Evolutionary conservation across 805 yeast genomes (phyloP).

Genomic region (Monosporozyma aquatica): DNA sequence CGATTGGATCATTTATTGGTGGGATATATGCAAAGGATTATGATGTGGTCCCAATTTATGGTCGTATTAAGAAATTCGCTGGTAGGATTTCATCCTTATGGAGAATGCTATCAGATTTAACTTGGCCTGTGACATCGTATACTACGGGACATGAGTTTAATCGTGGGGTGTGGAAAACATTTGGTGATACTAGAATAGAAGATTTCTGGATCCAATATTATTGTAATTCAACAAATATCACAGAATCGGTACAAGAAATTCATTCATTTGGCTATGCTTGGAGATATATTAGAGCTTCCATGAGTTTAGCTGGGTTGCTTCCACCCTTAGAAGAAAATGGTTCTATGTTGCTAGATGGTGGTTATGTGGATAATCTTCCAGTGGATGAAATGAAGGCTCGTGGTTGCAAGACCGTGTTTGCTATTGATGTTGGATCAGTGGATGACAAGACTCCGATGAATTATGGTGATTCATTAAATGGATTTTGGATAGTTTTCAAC

Average conservation of each 20-base stretch:
- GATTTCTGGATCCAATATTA: constrained; percentile 90
- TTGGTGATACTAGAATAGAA: constrained; percentile 87
- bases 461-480: constrained; percentile 89
- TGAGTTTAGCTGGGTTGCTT: constrained; percentile 88
- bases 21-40: constrained; percentile 91
- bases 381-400: constrained; percentile 84
- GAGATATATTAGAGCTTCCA: constrained; percentile 91
- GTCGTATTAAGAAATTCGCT: constrained; percentile 79
- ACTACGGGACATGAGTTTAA: constrained; percentile 97
- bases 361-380: constrained; percentile 88
- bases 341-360: constrained; percentile 90
- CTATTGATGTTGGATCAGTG: constrained; percentile 92
- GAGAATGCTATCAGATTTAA: constrained; percentile 76
- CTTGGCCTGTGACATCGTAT: constrained; percentile 89
- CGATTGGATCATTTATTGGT: constrained; percentile 93
- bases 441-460: constrained; percentile 86
- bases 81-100: constrained; percentile 75
- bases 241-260: constrained; percentile 90
- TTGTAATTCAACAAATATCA: constrained; percentile 88
- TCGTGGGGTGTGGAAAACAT: constrained; percentile 93
- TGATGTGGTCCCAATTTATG: constrained; percentile 83
- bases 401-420: constrained; percentile 81
- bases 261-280: constrained; percentile 90
- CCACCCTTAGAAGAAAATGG: constrained; percentile 85
- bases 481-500: constrained; percentile 82